Percentiles rank a stretch among this genome's conserved stretches.
Conservation (phyloP, 2,329 filamentous ascomycete genomes). For the Monosporascus sp. region DNA sequence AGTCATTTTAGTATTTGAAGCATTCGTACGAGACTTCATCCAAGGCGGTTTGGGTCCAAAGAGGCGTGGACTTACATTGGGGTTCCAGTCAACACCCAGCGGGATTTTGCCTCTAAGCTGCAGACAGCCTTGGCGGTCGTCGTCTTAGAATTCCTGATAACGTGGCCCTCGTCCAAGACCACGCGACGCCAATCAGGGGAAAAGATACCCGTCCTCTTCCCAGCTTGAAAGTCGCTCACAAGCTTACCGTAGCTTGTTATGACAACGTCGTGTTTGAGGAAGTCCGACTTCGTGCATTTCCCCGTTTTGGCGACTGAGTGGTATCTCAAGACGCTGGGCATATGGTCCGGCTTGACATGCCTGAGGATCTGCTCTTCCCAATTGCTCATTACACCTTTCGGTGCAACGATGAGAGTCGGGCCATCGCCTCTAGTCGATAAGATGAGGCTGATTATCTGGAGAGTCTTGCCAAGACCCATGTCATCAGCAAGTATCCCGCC, state of each 20-base stretch:
- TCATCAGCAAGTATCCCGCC: conserved; percentile 88
- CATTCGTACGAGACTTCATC: neutral
- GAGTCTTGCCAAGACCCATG: conserved; percentile 87
- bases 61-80: conserved; percentile 54
- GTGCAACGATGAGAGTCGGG: conserved; percentile 73
- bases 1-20: neutral
- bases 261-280: conserved; percentile 67
- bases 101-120: conserved; percentile 61
- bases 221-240: conserved; percentile 55
- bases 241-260: conserved; percentile 82
- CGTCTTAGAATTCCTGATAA: conserved; percentile 70
- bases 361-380: conserved; percentile 75
- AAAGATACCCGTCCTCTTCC: conserved; percentile 37
- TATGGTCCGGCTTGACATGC: conserved; percentile 61
- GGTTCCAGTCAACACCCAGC: conserved; percentile 77
- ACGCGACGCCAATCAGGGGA: conserved; percentile 68
- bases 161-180: conserved; percentile 80
- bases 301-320: conserved; percentile 58
- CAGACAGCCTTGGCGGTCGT: conserved; percentile 67
- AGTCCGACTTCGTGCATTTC: conserved; percentile 40
- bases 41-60: neutral
- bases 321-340: conserved; percentile 66
- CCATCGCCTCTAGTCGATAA: conserved; percentile 46
- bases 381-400: conserved; percentile 84
- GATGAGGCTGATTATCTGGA: conserved; percentile 79